Base-by-base conservation (phyloP, 2,329 filamentous ascomycete species). In the Pestalotiopsis sp. region DNA sequence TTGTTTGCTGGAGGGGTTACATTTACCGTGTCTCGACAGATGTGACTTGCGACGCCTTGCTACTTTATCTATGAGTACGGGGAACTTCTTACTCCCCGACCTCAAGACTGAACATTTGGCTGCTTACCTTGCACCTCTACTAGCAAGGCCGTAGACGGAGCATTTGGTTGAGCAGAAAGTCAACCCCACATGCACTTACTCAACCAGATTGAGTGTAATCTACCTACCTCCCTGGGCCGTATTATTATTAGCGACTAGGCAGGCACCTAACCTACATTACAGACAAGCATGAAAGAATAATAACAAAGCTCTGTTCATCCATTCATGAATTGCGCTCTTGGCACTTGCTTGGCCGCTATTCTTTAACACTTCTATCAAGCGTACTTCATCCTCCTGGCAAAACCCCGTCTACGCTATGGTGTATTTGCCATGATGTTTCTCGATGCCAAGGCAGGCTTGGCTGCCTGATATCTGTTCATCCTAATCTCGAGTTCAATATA, bases 401-500 rank as follows among this genome's bases (percentile, higher is more conserved):
- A n/a, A 14, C n/a, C 5, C 45, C 45, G 20, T n/a, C 20, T 52
- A 20, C 20, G 20, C 45, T 20, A 52, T 20, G 45, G 45, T 23
- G 45, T 25, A 7, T 64, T 39, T 49, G 39, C n/a, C 39, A 39
- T 56, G 20, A 36, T 63, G 17, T 23, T 45, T 56, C 7, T 25
- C 5, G 25, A 52, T 52, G 62, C 62, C 62, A 64, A 64, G 62
- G 36, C 39, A 23, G 62, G 62, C 62, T 52, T 64, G 36, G 62
- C 38, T 27, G 14, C n/a, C n/a, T 52, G 11, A 11, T 31, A 36
- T 11, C 23, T 45, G 62, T 64, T 25, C 62, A 64, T 64, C 45
- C 45, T 39, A 64, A 64, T 64, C n/a, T 64, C 23, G 39, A 45
- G 25, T 38, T 64, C 62, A 45, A 64, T 27, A 64, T 64, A 64